Evolutionary conservation across 805 yeast genomes (phyloP).

Genomic region (Yamadazyma takamatsuzukensis): DNA sequence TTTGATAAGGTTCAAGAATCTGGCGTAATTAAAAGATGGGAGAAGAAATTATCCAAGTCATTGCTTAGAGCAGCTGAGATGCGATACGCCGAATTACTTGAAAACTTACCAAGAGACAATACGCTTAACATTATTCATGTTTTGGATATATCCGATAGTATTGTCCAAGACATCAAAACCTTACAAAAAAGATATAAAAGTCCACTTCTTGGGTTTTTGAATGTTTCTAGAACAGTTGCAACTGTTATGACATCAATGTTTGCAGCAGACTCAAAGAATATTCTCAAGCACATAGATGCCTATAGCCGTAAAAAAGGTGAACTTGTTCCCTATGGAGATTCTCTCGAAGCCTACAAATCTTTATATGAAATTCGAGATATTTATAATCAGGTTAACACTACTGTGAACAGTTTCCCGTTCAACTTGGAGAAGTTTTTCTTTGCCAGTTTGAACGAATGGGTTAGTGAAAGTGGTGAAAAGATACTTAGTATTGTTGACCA

Average conservation of each 20-base stretch:
- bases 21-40: constrained; percentile 46
- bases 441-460: constrained; percentile 36
- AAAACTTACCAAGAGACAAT: constrained; percentile 55
- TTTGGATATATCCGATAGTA: constrained; percentile 50
- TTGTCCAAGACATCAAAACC: constrained; percentile 45
- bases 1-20: constrained; percentile 31
- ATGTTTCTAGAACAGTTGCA: constrained; percentile 49
- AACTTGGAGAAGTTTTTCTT: constrained; percentile 55
- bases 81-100: constrained; percentile 36
- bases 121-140: constrained; percentile 54
- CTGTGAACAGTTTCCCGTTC: constrained; percentile 43
- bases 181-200: constrained; percentile 58
- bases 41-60: constrained; percentile 30
- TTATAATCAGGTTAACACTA: constrained; percentile 43
- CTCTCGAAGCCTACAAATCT: constrained; percentile 52
- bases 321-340: constrained; percentile 48
- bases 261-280: constrained; percentile 50
- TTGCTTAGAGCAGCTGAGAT: constrained; percentile 33
- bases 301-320: constrained; percentile 29
- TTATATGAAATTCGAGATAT: constrained; percentile 52
- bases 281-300: constrained; percentile 48
- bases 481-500: constrained; percentile 47
- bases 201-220: constrained; percentile 57
- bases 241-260: constrained; percentile 49
- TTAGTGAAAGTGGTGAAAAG: constrained; percentile 42